Conservation (phyloP, 306 rosid genomes). For the Gynostemma pentaphyllum region DNA sequence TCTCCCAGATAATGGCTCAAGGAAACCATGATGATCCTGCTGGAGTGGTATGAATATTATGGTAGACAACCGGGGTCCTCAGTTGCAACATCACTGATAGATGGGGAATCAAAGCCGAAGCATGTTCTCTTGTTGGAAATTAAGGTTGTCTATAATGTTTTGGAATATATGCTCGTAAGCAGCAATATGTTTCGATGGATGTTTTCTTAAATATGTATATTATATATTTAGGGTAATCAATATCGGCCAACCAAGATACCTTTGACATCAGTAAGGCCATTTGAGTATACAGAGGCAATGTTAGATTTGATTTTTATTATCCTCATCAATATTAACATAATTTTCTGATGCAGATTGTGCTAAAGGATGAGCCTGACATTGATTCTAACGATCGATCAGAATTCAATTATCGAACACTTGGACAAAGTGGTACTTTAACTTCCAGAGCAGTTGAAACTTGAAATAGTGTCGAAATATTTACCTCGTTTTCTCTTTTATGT, state of each 20-base stretch:
- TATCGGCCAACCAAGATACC: constrained; percentile 98
- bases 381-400: constrained; percentile 84
- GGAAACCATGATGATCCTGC: constrained; percentile 99
- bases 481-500: constrained; percentile 1
- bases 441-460: constrained; percentile 3
- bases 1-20: no score
- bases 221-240: constrained; percentile 61
- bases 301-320: constrained; percentile 8
- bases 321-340: constrained; percentile 16
- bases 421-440: constrained; percentile 61
- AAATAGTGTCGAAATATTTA: constrained; percentile 2
- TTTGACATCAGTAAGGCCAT: constrained; percentile 81
- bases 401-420: constrained; percentile 83
- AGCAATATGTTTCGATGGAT: neutral
- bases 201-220: neutral
- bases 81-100: constrained; percentile 95
- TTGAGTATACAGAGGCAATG: constrained; percentile 82
- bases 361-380: constrained; percentile 78
- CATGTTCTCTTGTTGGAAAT: constrained; percentile 91
- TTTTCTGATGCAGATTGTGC: constrained; percentile 47
- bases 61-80: constrained; percentile 84
- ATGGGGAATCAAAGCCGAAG: constrained; percentile 97
- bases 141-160: constrained; percentile 49
- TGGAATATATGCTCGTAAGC: neutral
- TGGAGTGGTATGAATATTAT: constrained; percentile 72